Percentiles rank a stretch among this genome's conserved stretches.
Evolutionary conservation across 2,329 filamentous ascomycete genomes (phyloP).

Genomic region (Aspergillus fijiensis): DNA sequence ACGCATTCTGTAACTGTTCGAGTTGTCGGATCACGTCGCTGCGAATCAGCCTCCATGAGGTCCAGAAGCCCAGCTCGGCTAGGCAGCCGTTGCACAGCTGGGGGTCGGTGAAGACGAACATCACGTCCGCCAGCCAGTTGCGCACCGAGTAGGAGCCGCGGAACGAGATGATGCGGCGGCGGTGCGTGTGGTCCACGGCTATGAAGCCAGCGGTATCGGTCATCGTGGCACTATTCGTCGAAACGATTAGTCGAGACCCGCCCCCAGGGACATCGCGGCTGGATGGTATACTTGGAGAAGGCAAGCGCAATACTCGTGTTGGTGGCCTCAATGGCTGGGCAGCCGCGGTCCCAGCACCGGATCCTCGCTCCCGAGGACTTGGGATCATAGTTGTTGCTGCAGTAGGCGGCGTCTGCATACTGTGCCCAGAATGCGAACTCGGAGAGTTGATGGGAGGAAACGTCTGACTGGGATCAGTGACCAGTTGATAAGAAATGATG

Average conservation of each 20-base stretch:
- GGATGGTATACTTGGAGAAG: constrained; percentile 46
- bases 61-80: constrained; percentile 49
- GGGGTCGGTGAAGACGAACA: constrained; percentile 31
- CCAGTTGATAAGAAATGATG: not conserved
- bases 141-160: constrained; percentile 37
- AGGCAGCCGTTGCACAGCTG: constrained; percentile 46
- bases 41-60: constrained; percentile 42
- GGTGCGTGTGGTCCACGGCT: constrained; percentile 47
- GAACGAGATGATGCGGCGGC: constrained; percentile 39
- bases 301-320: constrained; percentile 40
- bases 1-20: constrained; percentile 13
- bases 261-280: not conserved
- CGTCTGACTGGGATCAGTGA: not conserved
- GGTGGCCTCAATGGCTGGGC: constrained; percentile 42
- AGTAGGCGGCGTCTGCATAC: constrained; percentile 53
- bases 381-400: constrained; percentile 46
- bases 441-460: not conserved
- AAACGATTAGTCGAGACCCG: not conserved
- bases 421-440: constrained; percentile 50
- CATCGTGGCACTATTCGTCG: constrained; percentile 12
- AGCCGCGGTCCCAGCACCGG: constrained; percentile 46
- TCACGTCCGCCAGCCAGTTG: constrained; percentile 30
- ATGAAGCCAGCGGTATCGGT: constrained; percentile 51
- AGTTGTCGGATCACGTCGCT: constrained; percentile 39
- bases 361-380: constrained; percentile 37